Evolutionary conservation across 306 rosid species (phyloP).

Genomic region (Inga laurina): DNA sequence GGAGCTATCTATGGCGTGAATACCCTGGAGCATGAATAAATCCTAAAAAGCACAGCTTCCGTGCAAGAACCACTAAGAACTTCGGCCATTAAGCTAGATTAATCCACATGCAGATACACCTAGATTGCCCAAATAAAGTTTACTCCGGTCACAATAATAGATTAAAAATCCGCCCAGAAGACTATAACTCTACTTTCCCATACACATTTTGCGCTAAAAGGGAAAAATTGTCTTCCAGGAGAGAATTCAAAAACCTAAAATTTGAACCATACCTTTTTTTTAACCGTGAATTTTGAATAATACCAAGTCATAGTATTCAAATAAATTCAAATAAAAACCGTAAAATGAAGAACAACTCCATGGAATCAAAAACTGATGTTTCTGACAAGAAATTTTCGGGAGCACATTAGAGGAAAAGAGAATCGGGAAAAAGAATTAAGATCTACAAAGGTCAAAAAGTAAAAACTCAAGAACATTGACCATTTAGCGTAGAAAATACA

Average conservation of each 20-base stretch:
- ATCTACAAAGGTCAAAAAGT: slow-evolving; percentile 37
- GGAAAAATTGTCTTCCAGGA: not conserved
- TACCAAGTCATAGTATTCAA: not conserved
- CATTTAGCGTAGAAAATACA: not conserved
- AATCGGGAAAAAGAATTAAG: slow-evolving; percentile 29
- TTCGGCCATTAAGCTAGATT: not conserved
- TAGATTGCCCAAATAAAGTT: not conserved
- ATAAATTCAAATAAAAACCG: not conserved
- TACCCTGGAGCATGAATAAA: not conserved
- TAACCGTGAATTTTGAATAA: not conserved
- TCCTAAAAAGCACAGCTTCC: not conserved
- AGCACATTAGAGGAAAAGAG: not conserved
- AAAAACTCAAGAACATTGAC: not conserved
- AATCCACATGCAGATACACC: not conserved
- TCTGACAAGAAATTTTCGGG: not conserved
- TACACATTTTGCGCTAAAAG: not conserved
- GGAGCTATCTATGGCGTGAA: not conserved
- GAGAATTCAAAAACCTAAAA: slow-evolving; percentile 33
- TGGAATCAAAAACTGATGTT: not conserved
- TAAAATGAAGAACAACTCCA: not conserved
- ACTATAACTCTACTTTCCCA: not conserved
- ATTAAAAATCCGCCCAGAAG: not conserved
- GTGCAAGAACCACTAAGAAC: not conserved
- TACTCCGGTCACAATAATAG: not conserved
- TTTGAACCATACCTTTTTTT: not conserved